These are phyloP conservation scores for Pisolithus orientalis DNA, from an alignment of 768 basidiomycete genomes.

Conservation along the genomic window DNA sequence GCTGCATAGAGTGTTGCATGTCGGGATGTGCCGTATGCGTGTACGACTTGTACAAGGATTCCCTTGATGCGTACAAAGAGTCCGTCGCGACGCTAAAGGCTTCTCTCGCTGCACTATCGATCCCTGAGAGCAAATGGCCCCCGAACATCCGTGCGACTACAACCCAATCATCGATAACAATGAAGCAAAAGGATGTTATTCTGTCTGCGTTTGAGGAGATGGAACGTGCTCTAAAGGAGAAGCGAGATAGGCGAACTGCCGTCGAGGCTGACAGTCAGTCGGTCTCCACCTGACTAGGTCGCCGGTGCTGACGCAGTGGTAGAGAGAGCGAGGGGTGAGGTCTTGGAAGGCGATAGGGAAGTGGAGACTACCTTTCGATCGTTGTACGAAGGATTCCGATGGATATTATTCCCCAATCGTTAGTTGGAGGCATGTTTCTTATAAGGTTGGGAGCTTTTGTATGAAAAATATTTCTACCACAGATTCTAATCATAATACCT, in stretches of 20 bases:
- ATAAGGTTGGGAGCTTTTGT: no score
- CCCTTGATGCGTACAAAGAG: conserved; percentile 54
- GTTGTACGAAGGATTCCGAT: conserved; percentile 42
- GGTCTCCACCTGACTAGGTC: conserved; percentile 7
- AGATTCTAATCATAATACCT: no score
- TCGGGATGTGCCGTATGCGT: conserved; percentile 91
- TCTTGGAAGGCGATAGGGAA: conserved; percentile 13
- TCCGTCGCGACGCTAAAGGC: conserved; percentile 44
- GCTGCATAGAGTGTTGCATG: conserved; percentile 83
- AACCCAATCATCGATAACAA: conserved; percentile 1
- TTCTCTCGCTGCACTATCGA: conserved; percentile 38
- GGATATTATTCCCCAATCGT: conserved; percentile 45
- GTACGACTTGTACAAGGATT: conserved; percentile 81
- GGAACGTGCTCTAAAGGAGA: conserved; percentile 51
- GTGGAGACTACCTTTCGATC: conserved; percentile 13
- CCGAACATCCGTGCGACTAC: conserved; percentile 30
- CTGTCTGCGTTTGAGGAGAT: conserved; percentile 68
- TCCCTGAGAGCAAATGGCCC: conserved; percentile 68
- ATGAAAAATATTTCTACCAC: no score
- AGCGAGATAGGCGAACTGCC: conserved; percentile 28
- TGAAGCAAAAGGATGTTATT: conserved; percentile 29
- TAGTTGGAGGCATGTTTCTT: conserved; percentile 10
- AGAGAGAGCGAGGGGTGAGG: conserved; percentile 16
- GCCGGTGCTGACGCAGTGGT: conserved; percentile 9
- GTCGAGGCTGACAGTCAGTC: conserved; percentile 32